Conservation (phyloP, 139 green algal species). For the Micractinium conductrix region DNA sequence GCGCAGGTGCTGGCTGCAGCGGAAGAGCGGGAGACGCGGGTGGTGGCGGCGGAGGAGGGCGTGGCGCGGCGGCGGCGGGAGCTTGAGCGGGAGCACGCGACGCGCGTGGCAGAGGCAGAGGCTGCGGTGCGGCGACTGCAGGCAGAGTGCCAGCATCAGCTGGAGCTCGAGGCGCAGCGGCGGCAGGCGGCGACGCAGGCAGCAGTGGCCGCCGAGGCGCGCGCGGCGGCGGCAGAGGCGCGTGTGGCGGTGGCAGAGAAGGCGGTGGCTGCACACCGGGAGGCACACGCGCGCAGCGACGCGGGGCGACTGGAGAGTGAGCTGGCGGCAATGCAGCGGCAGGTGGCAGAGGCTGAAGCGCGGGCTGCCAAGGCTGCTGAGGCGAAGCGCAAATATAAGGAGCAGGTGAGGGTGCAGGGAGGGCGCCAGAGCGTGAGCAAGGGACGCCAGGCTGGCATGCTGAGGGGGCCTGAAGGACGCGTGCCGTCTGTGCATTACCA, state of each 20-base stretch:
- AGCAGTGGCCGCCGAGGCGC: neutral
- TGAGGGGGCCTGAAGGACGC: neutral
- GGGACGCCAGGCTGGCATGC: neutral
- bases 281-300: constrained; percentile 33
- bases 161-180: constrained; percentile 45
- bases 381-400: constrained; percentile 52
- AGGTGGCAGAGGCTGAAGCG: constrained; percentile 10
- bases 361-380: constrained; percentile 14
- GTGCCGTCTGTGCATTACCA: neutral
- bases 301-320: constrained; percentile 45
- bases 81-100: constrained; percentile 45
- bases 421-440: neutral
- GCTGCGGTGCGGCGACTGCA: constrained; percentile 38
- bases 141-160: constrained; percentile 55
- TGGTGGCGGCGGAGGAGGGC: constrained; percentile 54
- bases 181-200: constrained; percentile 11
- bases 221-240: constrained; percentile 5
- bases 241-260: constrained; percentile 25
- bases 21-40: constrained; percentile 52
- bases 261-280: neutral
- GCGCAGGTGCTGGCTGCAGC: constrained; percentile 38
- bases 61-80: constrained; percentile 42
- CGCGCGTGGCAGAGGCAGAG: constrained; percentile 31
- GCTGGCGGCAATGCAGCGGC: constrained; percentile 30
- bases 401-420: constrained; percentile 32